Evolutionary conservation across 1,284 basidiomycete genomes (phyloP).

Genomic region (Lentinus polychrous): DNA sequence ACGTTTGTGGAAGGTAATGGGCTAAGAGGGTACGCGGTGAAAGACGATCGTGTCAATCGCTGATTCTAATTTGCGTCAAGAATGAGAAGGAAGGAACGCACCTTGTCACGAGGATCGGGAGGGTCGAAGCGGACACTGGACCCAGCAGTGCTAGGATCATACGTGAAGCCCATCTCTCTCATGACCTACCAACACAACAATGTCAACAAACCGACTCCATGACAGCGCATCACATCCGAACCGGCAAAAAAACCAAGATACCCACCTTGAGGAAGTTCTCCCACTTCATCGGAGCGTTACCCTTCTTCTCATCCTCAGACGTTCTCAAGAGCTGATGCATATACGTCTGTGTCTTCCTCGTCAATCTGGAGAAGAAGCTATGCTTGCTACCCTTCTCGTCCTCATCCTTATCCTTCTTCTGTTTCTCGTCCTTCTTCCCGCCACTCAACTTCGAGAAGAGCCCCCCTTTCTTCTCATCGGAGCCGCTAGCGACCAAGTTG

Average conservation of each 20-base stretch:
- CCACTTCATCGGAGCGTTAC: slow-evolving; percentile 63
- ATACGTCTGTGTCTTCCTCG: slow-evolving; percentile 48
- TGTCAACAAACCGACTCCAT: slow-evolving; percentile 1
- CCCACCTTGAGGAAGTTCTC: slow-evolving; percentile 54
- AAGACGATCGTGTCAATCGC: not conserved
- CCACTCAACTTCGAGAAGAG: slow-evolving; percentile 39
- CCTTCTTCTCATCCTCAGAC: slow-evolving; percentile 48
- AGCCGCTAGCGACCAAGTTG: slow-evolving; percentile 34
- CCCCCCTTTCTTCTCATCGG: slow-evolving; percentile 37
- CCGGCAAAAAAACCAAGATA: slow-evolving; percentile 1
- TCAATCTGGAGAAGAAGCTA: slow-evolving; percentile 48
- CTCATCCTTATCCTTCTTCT: slow-evolving; percentile 31
- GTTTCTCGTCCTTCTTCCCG: slow-evolving; percentile 29
- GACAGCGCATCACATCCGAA: not conserved
- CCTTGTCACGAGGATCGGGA: slow-evolving; percentile 48
- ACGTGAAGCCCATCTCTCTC: slow-evolving; percentile 69
- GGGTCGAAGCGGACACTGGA: slow-evolving; percentile 79
- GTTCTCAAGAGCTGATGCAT: slow-evolving; percentile 63
- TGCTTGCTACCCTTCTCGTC: slow-evolving; percentile 30
- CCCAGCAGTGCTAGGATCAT: slow-evolving; percentile 68
- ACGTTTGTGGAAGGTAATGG: slow-evolving; percentile 75
- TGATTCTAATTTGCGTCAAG: not conserved
- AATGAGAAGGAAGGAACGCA: slow-evolving; percentile 25
- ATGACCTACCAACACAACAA: slow-evolving; percentile 43
- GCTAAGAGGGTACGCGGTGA: too few relatives aligned